These are phyloP conservation scores for Santalum album DNA, from an alignment of 164 flowering plant genomes.

Conservation along the genomic window DNA sequence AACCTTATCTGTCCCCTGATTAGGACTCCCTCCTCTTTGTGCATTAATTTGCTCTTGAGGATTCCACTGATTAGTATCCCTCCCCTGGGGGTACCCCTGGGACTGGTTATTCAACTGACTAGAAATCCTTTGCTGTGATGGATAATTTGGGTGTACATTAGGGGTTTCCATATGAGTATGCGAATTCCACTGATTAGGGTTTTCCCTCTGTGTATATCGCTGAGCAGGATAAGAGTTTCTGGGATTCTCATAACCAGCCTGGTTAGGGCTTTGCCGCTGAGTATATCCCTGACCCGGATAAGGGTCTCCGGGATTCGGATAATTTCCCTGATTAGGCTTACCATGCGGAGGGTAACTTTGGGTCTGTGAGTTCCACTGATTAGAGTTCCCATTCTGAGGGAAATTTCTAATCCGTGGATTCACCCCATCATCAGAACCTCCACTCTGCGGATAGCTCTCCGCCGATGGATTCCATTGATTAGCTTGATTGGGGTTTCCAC, in stretches of 20 bases:
- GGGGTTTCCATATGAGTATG: too few relatives aligned
- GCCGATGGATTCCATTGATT: neutral
- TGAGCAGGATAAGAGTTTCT: neutral
- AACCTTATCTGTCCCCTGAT: too few relatives aligned
- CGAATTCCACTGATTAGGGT: constrained; percentile 1
- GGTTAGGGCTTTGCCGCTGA: neutral
- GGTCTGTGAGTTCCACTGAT: neutral
- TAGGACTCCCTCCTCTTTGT: too few relatives aligned
- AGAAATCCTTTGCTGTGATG: neutral
- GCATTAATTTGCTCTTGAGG: neutral
- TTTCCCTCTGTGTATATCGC: neutral
- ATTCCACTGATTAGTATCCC: too few relatives aligned
- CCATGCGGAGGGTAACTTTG: neutral
- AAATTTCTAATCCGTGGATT: neutral
- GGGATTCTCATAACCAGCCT: neutral
- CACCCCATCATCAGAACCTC: too few relatives aligned
- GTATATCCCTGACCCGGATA: neutral
- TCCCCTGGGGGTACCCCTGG: neutral
- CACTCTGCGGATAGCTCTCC: too few relatives aligned
- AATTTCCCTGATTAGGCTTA: neutral
- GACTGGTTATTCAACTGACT: neutral
- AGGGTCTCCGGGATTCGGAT: neutral
- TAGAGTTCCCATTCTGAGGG: neutral
- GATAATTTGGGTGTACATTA: neutral
- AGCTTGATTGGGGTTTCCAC: constrained; percentile 1